Evolutionary conservation across 345 rosid species (phyloP).

Genomic region (Syzygium grande): DNA sequence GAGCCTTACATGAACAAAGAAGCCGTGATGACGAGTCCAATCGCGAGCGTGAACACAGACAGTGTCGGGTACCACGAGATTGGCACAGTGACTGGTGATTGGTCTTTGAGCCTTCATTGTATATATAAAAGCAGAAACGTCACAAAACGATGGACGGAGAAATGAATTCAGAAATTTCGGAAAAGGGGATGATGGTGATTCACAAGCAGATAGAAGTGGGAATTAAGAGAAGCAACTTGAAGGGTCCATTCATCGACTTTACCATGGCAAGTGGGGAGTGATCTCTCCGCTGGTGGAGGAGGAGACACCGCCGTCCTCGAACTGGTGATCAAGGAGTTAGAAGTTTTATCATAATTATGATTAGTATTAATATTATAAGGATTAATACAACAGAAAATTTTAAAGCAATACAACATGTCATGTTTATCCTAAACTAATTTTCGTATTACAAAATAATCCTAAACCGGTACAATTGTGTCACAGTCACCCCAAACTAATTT

Average conservation of each 20-base stretch:
- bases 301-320: neutral
- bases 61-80: constrained; percentile 53
- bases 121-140: neutral
- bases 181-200: neutral
- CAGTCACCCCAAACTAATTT: no score
- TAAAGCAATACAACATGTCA: no score
- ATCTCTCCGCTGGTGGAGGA: neutral
- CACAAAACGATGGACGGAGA: neutral
- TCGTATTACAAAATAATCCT: no score
- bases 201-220: neutral
- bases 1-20: constrained; percentile 71
- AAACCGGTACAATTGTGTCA: no score
- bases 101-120: constrained; percentile 43
- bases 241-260: neutral
- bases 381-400: no score
- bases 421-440: no score
- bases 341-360: no score
- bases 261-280: neutral
- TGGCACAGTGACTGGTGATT: constrained; percentile 64
- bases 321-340: neutral
- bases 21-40: constrained; percentile 73
- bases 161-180: neutral
- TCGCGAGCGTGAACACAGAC: constrained; percentile 43
- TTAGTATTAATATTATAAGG: no score
- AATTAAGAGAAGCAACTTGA: neutral